A percentile compares a stretch with the other conserved stretches of the same genome.
Conservation (phyloP, 306 rosid species). For the Cicer cuneatum region DNA sequence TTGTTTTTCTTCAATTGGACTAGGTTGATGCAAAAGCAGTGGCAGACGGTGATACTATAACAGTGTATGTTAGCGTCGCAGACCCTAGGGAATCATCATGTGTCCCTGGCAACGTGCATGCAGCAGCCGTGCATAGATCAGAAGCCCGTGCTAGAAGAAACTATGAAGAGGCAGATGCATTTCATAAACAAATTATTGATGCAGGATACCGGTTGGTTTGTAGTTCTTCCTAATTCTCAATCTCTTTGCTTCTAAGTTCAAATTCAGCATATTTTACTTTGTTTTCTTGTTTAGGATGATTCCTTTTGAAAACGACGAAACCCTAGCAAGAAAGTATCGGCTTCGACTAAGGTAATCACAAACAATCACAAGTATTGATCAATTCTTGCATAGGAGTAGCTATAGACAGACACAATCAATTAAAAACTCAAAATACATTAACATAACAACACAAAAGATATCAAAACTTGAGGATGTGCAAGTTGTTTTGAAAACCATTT, state of each 20-base stretch:
- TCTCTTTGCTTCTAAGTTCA: slow-evolving; percentile 14
- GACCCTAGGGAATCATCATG: slow-evolving; percentile 74
- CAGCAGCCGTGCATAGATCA: slow-evolving; percentile 62
- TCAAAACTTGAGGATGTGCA: not conserved
- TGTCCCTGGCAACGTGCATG: slow-evolving; percentile 62
- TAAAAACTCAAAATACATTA: not conserved
- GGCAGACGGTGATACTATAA: slow-evolving; percentile 87
- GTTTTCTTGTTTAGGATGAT: slow-evolving; percentile 58
- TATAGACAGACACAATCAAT: not conserved
- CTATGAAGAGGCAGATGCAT: slow-evolving; percentile 67
- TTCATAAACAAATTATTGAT: slow-evolving; percentile 68
- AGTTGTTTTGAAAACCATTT: slow-evolving; percentile 6
- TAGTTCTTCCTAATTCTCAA: slow-evolving; percentile 28
- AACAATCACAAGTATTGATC: not conserved
- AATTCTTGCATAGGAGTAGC: not conserved
- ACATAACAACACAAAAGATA: no score
- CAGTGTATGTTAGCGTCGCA: slow-evolving; percentile 80
- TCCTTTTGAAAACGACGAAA: slow-evolving; percentile 57
- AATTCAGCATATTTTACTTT: not conserved
- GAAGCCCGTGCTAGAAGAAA: slow-evolving; percentile 61
- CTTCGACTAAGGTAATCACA: slow-evolving; percentile 78
- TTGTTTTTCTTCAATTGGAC: slow-evolving; percentile 34
- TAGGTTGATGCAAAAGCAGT: slow-evolving; percentile 88
- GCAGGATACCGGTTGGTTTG: slow-evolving; percentile 81
- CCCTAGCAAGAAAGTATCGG: slow-evolving; percentile 77